Base-by-base conservation (phyloP, 108 stramenopile species). In the Pseudonitzschia pungens region DNA sequence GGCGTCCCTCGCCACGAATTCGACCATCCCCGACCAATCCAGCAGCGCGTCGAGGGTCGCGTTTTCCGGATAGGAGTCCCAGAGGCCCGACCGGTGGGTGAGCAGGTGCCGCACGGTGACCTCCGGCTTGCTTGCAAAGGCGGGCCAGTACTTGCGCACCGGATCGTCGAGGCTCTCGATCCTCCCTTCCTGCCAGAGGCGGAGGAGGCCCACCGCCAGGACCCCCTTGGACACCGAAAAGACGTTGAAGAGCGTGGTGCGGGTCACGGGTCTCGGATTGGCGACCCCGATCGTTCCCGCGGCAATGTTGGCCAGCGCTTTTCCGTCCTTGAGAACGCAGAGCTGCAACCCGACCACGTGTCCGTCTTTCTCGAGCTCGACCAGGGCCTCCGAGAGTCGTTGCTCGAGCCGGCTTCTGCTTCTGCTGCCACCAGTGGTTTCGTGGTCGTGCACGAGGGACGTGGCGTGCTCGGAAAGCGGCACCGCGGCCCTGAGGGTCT, bases 91-190 rank as follows among this genome's bases (percentile, higher is more conserved):
- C 10, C 44, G 26, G 45, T 81, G 80, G 36, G 41, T 62, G n/a
- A 81, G 65, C 27, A 76, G 29, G 53, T 81, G 80, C 8, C 80
- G 70, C 21, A 81, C 24, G 16, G 80, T 81, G 10, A 81, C 70
- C n/a, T 68, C 15, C 9, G 67, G 68, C 43, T 79, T 79, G 16
- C 24, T 44, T 16, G 15, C 56, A 28, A 65, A 52, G 6, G 28
- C 62, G n/a, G 65, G 70, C 26, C 28, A 48, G 24, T 60, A 69
- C 28, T 22, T 60, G 52, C 77, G 68, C n/a, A 81, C 54, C 27
- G 80, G 80, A 31, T 81, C 80, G 57, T 81, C 80, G 4, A 74
- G 41, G 24, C 40, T 42, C 15, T 70, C 59, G 43, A 76, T 57
- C 44, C 64, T 44, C 40, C 70, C 70, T 9, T 76, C 75, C 22